A percentile compares a stretch with the other conserved stretches of the same genome.
phyloP scores from a whole-genome alignment of 2,329 filamentous ascomycete genomes.

The Lachnellula cervina region DNA sequence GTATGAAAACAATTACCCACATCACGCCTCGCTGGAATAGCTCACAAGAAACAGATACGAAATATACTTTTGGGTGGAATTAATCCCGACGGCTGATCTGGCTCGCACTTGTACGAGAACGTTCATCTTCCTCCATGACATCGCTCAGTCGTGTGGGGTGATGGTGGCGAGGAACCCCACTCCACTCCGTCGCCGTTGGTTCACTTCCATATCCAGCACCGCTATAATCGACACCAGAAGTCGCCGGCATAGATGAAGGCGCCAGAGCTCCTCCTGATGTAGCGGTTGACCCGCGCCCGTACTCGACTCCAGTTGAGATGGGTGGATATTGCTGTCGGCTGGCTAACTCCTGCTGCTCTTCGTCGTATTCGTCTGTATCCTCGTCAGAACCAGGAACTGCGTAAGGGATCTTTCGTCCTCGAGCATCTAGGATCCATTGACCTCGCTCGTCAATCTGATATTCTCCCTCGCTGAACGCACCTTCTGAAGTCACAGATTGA shows the following conservation, averaged over 20 bases:
- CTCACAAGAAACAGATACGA: neutral
- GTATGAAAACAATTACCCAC: neutral
- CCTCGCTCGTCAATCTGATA: slow-evolving; percentile 61
- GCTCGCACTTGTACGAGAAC: slow-evolving; percentile 62
- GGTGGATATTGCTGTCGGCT: slow-evolving; percentile 22
- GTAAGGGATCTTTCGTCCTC: slow-evolving; percentile 53
- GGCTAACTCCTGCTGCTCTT: slow-evolving; percentile 24
- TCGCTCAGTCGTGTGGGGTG: slow-evolving; percentile 86
- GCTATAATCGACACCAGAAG: slow-evolving; percentile 52
- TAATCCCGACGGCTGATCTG: slow-evolving; percentile 25
- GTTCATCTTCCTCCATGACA: slow-evolving; percentile 81
- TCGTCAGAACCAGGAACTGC: slow-evolving; percentile 45
- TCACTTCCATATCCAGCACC: slow-evolving; percentile 61
- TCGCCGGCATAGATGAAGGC: slow-evolving; percentile 14
- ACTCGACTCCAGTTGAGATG: slow-evolving; percentile 22
- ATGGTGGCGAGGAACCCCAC: slow-evolving; percentile 77
- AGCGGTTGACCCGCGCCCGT: slow-evolving; percentile 20
- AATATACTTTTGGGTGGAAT: neutral
- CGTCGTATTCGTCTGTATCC: slow-evolving; percentile 53
- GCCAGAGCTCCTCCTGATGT: slow-evolving; percentile 7
- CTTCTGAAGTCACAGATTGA: slow-evolving; percentile 43
- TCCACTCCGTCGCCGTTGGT: slow-evolving; percentile 44
- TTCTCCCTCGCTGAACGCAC: slow-evolving; percentile 64
- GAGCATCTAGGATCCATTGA: slow-evolving; percentile 55
- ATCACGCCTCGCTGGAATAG: neutral